Conservation (phyloP, 768 basidiomycete species). For the Sarcomyxa edulis region DNA sequence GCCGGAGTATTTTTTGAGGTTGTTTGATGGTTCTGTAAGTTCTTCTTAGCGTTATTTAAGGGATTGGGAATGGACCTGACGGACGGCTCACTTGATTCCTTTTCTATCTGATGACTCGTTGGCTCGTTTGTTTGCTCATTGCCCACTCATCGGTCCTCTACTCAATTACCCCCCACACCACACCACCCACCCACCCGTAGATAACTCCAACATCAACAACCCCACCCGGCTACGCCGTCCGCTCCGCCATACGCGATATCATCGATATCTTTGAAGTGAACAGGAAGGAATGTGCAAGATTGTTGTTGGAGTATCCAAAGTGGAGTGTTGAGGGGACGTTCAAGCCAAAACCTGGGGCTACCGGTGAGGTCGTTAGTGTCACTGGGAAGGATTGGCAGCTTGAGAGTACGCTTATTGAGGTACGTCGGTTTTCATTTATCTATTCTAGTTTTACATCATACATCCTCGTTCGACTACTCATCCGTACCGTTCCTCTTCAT, state of each 20-base stretch:
- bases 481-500: slow-evolving; percentile 70
- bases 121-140: no score
- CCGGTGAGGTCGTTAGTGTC: slow-evolving; percentile 42
- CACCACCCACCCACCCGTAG: slow-evolving; percentile 44
- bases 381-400: slow-evolving; percentile 77
- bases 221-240: slow-evolving; percentile 75
- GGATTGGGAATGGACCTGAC: no score
- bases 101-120: background rate
- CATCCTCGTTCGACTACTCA: slow-evolving; percentile 26
- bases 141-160: no score
- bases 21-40: slow-evolving; percentile 60
- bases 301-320: slow-evolving; percentile 81
- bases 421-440: slow-evolving; percentile 20
- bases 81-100: no score
- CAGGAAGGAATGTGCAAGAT: slow-evolving; percentile 87
- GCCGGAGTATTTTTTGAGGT: slow-evolving; percentile 63
- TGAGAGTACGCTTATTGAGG: slow-evolving; percentile 87
- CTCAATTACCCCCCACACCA: no score
- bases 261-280: slow-evolving; percentile 93
- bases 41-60: no score
- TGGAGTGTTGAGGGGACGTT: slow-evolving; percentile 85
- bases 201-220: slow-evolving; percentile 72
- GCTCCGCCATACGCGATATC: slow-evolving; percentile 68
- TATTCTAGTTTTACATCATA: background rate
- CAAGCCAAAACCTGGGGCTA: slow-evolving; percentile 67